Evolutionary conservation across 2,329 filamentous ascomycete genomes (phyloP), one percentile per base, ranked within the genome.

Genomic region (Clarireedia homoeocarpa): DNA sequence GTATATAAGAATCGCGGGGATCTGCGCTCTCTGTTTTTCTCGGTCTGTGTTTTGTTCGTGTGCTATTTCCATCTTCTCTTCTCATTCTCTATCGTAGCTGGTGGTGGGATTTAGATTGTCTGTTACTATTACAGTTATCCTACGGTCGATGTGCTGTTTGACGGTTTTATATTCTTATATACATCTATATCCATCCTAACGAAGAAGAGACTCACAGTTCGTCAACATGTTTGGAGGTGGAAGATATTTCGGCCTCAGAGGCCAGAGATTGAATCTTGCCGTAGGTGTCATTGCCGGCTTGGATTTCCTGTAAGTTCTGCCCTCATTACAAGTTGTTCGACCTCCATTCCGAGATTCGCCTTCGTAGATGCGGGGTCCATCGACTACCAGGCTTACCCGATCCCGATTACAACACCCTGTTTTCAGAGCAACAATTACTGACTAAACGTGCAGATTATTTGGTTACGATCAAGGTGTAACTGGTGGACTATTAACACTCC

Each of bases 231-330:
- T 62, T 59, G 53, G 63, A 14, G 36, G 48, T 12, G 44, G 42
- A 44, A 73, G 71, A 57, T 88, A 79, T 66, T 82, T 86, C 63
- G 86, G 86, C 70, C 77, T 89, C 59, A 77, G 77, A 55, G 86
- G 86, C 73, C 73, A 78, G 36, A 71, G 72, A 69, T 81, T 89
- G 61, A 88, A 86, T 73, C 77, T 81, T 70, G 85, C 85, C 53
- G 82, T 90, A 63, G 82, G 83, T 59, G 72, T 83, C n/a, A 79
- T 89, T 65, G 86, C 86, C 57, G 86, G 86, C 65, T 80, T 84
- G 50, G 85, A 89, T 70, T 89, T 89, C 67, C 73, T 88, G 61
- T 82, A 55, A 66, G 60, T 80, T 24, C 79, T 71, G 27, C 14
- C n/a, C 17, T 50, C 17, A n/a, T 44, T 46, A 26, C 12, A 12